Conservation (phyloP, 345 rosid species). For the Diplotaxis tenuifolia region DNA sequence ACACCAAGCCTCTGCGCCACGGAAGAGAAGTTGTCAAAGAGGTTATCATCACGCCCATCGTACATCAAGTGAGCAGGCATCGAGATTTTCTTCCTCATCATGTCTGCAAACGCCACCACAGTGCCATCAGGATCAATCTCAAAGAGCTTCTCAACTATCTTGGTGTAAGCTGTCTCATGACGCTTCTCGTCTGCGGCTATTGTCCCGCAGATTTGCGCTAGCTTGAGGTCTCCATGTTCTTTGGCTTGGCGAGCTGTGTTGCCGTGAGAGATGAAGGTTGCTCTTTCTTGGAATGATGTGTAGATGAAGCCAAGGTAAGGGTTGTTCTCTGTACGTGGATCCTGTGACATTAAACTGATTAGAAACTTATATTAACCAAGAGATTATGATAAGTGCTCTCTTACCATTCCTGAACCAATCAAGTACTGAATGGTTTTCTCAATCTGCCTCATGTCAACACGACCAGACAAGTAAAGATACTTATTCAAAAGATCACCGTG, state of each 20-base stretch:
- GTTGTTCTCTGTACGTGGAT: constrained; percentile 75
- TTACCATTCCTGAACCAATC: constrained; percentile 70
- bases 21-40: constrained; percentile 72
- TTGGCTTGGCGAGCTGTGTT: constrained; percentile 92
- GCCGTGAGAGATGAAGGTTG: constrained; percentile 95
- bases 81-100: constrained; percentile 93
- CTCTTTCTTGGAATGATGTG: constrained; percentile 97
- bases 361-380: not conserved
- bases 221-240: constrained; percentile 67
- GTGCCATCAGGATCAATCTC: constrained; percentile 87
- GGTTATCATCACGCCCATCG: constrained; percentile 67
- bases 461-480: constrained; percentile 60
- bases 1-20: constrained; percentile 91
- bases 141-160: constrained; percentile 79
- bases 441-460: constrained; percentile 61
- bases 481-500: constrained; percentile 65
- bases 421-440: constrained; percentile 68
- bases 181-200: constrained; percentile 95
- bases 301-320: constrained; percentile 92
- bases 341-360: constrained; percentile 43
- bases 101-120: constrained; percentile 71
- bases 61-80: constrained; percentile 98
- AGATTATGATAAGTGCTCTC: constrained; percentile 5
- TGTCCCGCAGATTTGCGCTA: constrained; percentile 86
- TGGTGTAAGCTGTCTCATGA: constrained; percentile 90